Evolutionary conservation across 179 eudicot species (phyloP), one percentile per base, ranked within the genome.

Genomic region (Actinidia arguta): DNA sequence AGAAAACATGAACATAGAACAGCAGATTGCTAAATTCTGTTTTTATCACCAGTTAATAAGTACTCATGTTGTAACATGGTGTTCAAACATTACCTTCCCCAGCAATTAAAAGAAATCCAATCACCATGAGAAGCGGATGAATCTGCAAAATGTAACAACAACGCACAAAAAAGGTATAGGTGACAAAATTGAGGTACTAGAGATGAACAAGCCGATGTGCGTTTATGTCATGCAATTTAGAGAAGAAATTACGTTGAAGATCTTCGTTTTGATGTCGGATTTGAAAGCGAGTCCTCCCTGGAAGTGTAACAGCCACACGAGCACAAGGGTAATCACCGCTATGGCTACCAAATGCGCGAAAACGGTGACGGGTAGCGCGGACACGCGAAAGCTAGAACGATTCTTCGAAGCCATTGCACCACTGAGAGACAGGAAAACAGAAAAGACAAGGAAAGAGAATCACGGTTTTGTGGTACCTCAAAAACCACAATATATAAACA

Each of bases 31-130:
- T n/a, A n/a, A n/a, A n/a, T n/a, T n/a, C n/a, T n/a, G n/a, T n/a
- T n/a, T n/a, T n/a, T n/a, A n/a, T n/a, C n/a, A n/a, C n/a, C n/a
- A n/a, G n/a, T n/a, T n/a, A n/a, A n/a, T n/a, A n/a, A n/a, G n/a
- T n/a, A n/a, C n/a, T n/a, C n/a, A n/a, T n/a, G n/a, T n/a, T n/a
- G n/a, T n/a, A n/a, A n/a, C n/a, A n/a, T n/a, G n/a, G n/a, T n/a
- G n/a, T n/a, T n/a, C n/a, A n/a, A n/a, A n/a, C n/a, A n/a, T 82
- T 85, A 93, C 95, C 97, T 90, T 93, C 94, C 44, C 97, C 97
- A 0, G 89, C 78, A 8, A 88, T 54, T 27, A 89, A 47, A 78
- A 93, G 50, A 76, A 90, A 73, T n/a, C 96, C 94, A 82, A 92
- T 27, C 25, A 76, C 79, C 94, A 92, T 93, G 0, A 93, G 85